Evolutionary conservation across 148 eudicot species (phyloP), one percentile per base, ranked within the genome.

Genomic region (Amaranthus hypochondriacus): DNA sequence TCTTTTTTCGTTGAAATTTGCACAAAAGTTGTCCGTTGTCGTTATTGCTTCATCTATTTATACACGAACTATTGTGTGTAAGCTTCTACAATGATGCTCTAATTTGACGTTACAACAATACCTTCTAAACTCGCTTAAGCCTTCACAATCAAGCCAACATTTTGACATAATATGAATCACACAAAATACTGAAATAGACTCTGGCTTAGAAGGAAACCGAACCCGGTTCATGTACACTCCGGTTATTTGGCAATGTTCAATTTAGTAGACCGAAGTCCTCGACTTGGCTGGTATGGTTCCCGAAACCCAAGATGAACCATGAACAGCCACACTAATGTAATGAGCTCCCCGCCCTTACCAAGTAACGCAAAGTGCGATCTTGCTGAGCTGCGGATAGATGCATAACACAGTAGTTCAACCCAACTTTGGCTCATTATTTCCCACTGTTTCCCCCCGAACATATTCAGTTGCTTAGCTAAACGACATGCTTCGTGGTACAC

Each of bases 391-490:
- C 70, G 79, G 1, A 56, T 44, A 2, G 83, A 76, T 5, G 79
- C 83, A 53, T 71, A 80, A 55, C 68, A 71, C 21, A 80, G 5
- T 53, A 84, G n/a, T 70, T 78, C 87, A 9, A 81, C 70, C 87
- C 84, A 84, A 81, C 84, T 39, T 78, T 78, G 77, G 77, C 71
- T 56, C 5, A 71, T 73, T 2, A 79, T n/a, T 46, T 73, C 74
- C 87, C 84, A 81, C 61, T 76, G 67, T 4, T 15, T 15, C 1
- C 54, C 21, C 10, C 53, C 72, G 3, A 81, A 8, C 56, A 68
- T 28, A 14, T 63, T 59, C 44, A 83, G 71, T 71, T 75, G 42
- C 54, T 62, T 65, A 1, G 84, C 84, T 48, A 84, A 48, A 3
- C 69, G 73, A 48, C 78, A 73, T 1, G 80, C 82, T 13, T 79